Evolutionary conservation across 768 basidiomycete genomes (phyloP).

Genomic region (Neoboletus brunneissimus): DNA sequence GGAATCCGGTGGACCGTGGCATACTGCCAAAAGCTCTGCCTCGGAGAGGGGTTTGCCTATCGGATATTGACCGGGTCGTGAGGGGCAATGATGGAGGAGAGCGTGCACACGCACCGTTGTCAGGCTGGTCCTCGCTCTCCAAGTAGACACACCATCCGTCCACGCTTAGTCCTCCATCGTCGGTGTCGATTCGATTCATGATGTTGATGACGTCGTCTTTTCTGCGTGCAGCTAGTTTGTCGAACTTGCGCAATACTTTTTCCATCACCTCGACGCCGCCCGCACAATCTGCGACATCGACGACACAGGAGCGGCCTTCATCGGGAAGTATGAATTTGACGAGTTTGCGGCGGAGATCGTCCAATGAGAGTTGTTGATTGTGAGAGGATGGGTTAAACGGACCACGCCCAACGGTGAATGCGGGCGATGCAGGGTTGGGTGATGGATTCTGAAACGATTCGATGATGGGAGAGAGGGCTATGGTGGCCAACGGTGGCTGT

Average conservation of each 20-base stretch:
- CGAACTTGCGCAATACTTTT: slow-evolving; percentile 86
- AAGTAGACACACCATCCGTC: slow-evolving; percentile 90
- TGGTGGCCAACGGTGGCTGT: slow-evolving; percentile 39
- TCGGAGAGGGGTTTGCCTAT: slow-evolving; percentile 77
- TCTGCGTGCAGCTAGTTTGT: slow-evolving; percentile 51
- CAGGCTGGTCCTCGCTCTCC: slow-evolving; percentile 53
- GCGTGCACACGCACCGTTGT: slow-evolving; percentile 41
- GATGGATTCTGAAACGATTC: slow-evolving; percentile 49
- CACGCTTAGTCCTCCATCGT: slow-evolving; percentile 73
- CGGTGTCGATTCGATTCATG: slow-evolving; percentile 57
- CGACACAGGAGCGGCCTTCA: slow-evolving; percentile 70
- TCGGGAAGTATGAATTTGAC: slow-evolving; percentile 89
- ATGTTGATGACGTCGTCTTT: slow-evolving; percentile 43
- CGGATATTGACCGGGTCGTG: not conserved
- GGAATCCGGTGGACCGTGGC: slow-evolving; percentile 75
- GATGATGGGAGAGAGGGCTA: slow-evolving; percentile 69
- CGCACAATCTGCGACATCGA: slow-evolving; percentile 77
- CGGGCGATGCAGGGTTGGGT: slow-evolving; percentile 46
- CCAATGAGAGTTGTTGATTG: slow-evolving; percentile 51
- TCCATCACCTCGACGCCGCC: slow-evolving; percentile 86
- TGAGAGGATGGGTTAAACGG: slow-evolving; percentile 51
- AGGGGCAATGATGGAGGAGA: not conserved
- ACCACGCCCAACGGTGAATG: slow-evolving; percentile 59
- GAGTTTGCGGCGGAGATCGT: slow-evolving; percentile 77
- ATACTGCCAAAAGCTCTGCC: slow-evolving; percentile 76